phyloP scores from a whole-genome alignment of 139 green algal genomes.

The Closterium sp. region DNA sequence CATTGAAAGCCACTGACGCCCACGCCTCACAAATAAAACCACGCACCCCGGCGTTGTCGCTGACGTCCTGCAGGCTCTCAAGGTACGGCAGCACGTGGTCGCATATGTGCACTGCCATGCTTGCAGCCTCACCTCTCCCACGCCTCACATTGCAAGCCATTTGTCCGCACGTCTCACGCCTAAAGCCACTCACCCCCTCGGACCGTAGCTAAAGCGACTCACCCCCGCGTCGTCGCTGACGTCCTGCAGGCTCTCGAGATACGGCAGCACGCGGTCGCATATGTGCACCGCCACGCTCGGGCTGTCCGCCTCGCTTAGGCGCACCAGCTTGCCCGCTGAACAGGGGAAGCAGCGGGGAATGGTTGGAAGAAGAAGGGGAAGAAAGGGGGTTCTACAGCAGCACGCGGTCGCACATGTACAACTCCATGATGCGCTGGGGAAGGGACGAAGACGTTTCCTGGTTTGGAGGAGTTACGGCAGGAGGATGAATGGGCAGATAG shows the following conservation, averaged over 20 bases:
- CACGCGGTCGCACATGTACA: too few relatives aligned
- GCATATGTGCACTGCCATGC: slow-evolving; percentile 6
- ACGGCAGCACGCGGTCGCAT: slow-evolving; percentile 6
- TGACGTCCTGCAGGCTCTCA: not conserved
- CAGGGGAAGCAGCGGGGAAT: too few relatives aligned
- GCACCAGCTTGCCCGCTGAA: slow-evolving; percentile 12
- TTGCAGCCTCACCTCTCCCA: too few relatives aligned
- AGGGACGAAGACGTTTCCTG: not conserved
- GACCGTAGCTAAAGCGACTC: not conserved
- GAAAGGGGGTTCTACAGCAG: too few relatives aligned
- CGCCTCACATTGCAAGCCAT: too few relatives aligned
- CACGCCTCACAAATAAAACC: not conserved
- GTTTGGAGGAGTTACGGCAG: too few relatives aligned
- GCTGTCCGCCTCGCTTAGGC: not conserved
- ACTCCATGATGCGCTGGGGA: not conserved
- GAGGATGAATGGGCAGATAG: too few relatives aligned
- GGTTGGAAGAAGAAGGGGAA: too few relatives aligned
- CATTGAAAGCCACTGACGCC: not conserved
- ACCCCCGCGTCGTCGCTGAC: not conserved
- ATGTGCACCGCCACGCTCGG: slow-evolving; percentile 12
- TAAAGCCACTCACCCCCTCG: too few relatives aligned
- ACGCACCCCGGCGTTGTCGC: not conserved
- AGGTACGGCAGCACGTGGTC: slow-evolving; percentile 8
- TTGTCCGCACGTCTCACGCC: too few relatives aligned
- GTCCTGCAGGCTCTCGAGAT: slow-evolving; percentile 3